Evolutionary conservation across 139 green algal genomes (phyloP).

Genomic region (Diplosphaera chodatii): DNA sequence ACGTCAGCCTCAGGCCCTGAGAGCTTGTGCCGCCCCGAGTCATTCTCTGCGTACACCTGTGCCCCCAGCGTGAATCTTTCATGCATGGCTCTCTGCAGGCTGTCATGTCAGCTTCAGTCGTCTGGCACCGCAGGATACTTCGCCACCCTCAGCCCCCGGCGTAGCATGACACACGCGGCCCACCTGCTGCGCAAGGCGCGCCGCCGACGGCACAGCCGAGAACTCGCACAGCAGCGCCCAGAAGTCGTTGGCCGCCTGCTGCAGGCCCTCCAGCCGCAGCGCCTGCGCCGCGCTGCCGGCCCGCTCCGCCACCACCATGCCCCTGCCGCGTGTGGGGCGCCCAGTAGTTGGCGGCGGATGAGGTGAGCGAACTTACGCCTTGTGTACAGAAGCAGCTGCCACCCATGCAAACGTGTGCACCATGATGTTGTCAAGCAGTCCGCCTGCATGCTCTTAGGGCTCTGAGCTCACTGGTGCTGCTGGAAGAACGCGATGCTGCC

Average conservation of each 20-base stretch:
- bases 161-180: neutral
- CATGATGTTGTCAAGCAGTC: no score
- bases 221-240: slow-evolving; percentile 6
- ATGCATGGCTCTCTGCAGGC: no score
- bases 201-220: slow-evolving; percentile 1
- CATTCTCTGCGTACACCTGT: neutral
- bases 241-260: slow-evolving; percentile 18
- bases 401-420: no score
- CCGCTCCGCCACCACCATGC: slow-evolving; percentile 16
- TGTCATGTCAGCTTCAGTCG: no score
- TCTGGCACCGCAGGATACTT: no score
- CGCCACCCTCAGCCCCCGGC: no score
- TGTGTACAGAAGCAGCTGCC: no score
- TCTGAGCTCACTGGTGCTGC: slow-evolving; percentile 18
- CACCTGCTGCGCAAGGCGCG: neutral
- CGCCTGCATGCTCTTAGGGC: no score
- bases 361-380: no score
- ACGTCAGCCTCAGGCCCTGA: neutral
- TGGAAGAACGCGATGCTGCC: slow-evolving; percentile 23
- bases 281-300: slow-evolving; percentile 14
- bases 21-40: neutral
- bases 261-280: slow-evolving; percentile 16
- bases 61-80: no score
- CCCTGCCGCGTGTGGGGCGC: slow-evolving; percentile 2
- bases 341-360: neutral